phyloP scores from a whole-genome alignment of 495 filamentous ascomycete genomes.

The Penicillium waksmanii region DNA sequence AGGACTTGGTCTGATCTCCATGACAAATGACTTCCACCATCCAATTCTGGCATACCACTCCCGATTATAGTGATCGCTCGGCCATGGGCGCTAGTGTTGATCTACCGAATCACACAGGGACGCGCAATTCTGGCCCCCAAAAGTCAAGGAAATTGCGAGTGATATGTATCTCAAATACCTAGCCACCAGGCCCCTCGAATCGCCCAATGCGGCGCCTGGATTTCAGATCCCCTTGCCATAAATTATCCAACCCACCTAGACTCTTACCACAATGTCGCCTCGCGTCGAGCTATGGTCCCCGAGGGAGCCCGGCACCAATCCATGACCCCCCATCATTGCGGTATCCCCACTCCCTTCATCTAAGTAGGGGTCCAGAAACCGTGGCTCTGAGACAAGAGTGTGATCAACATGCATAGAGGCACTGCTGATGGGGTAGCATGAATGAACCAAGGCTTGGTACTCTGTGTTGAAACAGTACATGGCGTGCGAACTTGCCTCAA shows the following conservation, averaged over 20 bases:
- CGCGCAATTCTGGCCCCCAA: background rate
- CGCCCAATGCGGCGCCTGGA: no score
- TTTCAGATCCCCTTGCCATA: background rate
- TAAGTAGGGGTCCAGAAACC: background rate
- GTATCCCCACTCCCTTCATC: constrained; percentile 5
- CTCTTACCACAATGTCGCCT: background rate
- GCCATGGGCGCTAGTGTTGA: constrained; percentile 2
- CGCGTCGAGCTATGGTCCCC: background rate
- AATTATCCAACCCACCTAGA: background rate
- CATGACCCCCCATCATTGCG: background rate
- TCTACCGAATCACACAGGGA: background rate
- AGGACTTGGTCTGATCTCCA: background rate
- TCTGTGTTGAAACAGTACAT: background rate
- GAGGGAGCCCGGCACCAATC: constrained; percentile 2
- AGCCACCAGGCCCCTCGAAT: no score
- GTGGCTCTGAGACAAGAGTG: background rate
- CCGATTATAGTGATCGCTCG: constrained; percentile 14
- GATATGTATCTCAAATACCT: background rate
- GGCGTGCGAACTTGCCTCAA: no score
- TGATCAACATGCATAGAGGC: constrained; percentile 1
- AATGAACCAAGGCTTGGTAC: background rate
- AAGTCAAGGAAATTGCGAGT: background rate
- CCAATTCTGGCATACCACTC: constrained; percentile 2
- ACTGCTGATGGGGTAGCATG: background rate
- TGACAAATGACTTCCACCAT: background rate